phyloP scores from a whole-genome alignment of 2,329 filamentous ascomycete species.

The Penicillium expansum region DNA sequence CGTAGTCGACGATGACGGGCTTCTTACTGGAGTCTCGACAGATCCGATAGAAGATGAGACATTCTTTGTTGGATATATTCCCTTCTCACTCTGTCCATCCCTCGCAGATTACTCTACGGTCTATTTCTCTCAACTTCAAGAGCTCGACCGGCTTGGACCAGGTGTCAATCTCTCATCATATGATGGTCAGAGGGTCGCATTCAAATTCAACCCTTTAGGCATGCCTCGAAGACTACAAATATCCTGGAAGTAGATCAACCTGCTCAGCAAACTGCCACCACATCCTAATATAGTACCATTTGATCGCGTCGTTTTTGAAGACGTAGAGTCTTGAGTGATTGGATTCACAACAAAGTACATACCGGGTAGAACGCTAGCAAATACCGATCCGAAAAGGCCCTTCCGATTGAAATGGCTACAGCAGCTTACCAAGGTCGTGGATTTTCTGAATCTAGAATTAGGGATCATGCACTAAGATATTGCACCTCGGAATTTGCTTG shows the following conservation, averaged over 20 bases:
- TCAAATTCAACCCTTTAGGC: conserved; percentile 20
- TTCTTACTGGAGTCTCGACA: conserved; percentile 21
- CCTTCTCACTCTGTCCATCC: conserved; percentile 11
- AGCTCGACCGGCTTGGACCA: conserved; percentile 19
- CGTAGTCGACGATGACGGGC: conserved; percentile 20
- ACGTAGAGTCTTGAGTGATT: conserved; percentile 25
- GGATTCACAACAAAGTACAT: conserved; percentile 30
- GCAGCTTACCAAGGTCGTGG: conserved; percentile 24
- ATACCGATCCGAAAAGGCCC: conserved; percentile 20
- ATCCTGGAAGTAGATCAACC: conserved; percentile 28
- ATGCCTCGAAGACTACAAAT: conserved; percentile 18
- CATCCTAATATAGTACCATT: conserved; percentile 32
- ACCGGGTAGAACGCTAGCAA: conserved; percentile 26
- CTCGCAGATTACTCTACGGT: conserved; percentile 16
- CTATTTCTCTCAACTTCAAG: conserved; percentile 16
- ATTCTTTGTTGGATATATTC: conserved; percentile 18
- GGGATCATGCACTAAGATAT: conserved; percentile 36
- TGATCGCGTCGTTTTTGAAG: conserved; percentile 27
- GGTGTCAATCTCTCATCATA: conserved; percentile 16
- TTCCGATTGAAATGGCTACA: conserved; percentile 27
- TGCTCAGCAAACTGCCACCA: conserved; percentile 24
- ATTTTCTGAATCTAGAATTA: conserved; percentile 25
- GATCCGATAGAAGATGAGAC: conserved; percentile 20
- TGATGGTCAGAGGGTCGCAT: conserved; percentile 10
- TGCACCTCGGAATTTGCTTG: conserved; percentile 30